Base-by-base conservation (phyloP, 148 eudicot species). In the Dianthus caryophyllus region DNA sequence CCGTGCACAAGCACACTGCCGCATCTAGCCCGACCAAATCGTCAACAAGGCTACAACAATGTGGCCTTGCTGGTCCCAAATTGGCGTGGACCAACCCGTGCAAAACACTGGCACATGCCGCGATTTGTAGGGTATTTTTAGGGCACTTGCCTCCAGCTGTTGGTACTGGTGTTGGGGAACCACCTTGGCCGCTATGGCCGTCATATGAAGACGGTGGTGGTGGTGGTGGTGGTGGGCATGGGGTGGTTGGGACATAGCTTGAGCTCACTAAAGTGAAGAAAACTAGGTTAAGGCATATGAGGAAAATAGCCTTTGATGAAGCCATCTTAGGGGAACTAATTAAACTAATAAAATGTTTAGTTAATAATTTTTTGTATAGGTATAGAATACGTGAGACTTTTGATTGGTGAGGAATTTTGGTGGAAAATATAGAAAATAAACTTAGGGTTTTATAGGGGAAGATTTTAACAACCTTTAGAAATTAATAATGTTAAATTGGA, bases 1-100 rank as follows among this genome's bases (percentile, higher is more conserved):
- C n/a, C n/a, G n/a, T n/a, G 78, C 96, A 89, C 50, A 89, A 86
- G 72, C 96, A 89, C 0, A 83, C 61, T 2, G 88, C 96, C 0
- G 88, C 96, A 26, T 88, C 96, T 18, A 88, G 82, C 26, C 79
- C 88, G 0, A 27, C 82, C 4, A 88, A 76, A 6, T 89, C 91
- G 50, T 55, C 26, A 17, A 89, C 55, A 29, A 89, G 77, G 13
- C 72, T 53, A 68, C 96, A 89, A 38, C 96, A 89, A 1, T 84
- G 84, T n/a, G 64, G 30, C 3, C 47, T 48, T 0, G 89, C 84
- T 1, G 92, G 87, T 0, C 64, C 65, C 0, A 88, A 88, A 9
- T 81, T 20, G 12, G 78, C 58, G 31, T 67, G 54, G 17, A 84
- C 24, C 26, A 84, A 64, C 9, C 77, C 73, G 0, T 67, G 55